Conservation (phyloP, 208 protist genomes). For the Willaertia magna region DNA sequence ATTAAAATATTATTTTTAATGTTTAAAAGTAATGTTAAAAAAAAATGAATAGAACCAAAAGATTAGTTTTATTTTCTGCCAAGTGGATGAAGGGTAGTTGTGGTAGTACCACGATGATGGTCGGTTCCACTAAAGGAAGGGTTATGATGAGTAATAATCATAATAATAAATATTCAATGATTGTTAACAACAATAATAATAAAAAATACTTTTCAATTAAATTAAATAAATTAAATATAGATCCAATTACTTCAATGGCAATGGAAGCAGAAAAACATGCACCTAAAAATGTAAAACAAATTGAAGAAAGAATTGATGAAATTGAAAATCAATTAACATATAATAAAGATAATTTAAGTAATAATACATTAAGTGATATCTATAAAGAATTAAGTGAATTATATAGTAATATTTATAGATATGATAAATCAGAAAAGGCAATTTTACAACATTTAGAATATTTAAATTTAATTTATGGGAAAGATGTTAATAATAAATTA, state of each 20-base stretch:
- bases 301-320: background rate
- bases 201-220: background rate
- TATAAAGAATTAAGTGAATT: background rate
- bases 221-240: background rate
- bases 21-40: no score
- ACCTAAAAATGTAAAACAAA: background rate
- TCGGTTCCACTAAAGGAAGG: no score
- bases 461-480: background rate
- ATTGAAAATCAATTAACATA: background rate
- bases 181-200: no score
- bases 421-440: background rate
- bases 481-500: background rate
- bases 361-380: background rate
- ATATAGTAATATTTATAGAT: background rate
- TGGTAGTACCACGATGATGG: no score
- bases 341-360: background rate
- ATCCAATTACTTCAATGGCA: background rate
- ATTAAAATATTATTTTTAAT: no score
- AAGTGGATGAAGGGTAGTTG: no score
- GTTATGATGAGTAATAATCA: no score
- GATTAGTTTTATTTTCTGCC: no score
- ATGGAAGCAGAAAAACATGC: background rate
- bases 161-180: no score
- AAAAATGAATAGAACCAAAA: no score
- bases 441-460: background rate